phyloP scores from a whole-genome alignment of 306 rosid species.

The Prunus fruticosa region DNA sequence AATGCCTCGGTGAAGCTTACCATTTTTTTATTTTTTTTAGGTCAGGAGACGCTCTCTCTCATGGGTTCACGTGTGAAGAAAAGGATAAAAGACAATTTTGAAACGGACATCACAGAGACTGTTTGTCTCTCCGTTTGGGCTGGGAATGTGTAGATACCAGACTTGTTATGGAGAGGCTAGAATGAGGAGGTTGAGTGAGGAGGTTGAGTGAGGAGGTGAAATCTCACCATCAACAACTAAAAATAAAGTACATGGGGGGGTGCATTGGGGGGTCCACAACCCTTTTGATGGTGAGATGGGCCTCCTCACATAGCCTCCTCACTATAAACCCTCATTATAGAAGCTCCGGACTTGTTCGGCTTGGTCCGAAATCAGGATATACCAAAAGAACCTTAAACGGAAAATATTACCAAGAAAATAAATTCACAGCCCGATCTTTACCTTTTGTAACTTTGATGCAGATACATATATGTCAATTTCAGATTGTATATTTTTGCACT shows the following conservation, averaged over 20 bases:
- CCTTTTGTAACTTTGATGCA: not conserved
- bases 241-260: too few relatives aligned
- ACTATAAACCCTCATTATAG: too few relatives aligned
- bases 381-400: not conserved
- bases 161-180: too few relatives aligned
- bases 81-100: slow-evolving; percentile 35
- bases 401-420: not conserved
- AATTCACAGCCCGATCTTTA: not conserved
- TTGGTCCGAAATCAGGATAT: slow-evolving; percentile 22
- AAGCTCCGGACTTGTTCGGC: slow-evolving; percentile 22
- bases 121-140: slow-evolving; percentile 39
- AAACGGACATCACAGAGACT: slow-evolving; percentile 35
- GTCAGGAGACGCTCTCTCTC: not conserved
- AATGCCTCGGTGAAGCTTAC: not conserved
- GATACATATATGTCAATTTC: not conserved
- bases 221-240: too few relatives aligned
- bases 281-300: too few relatives aligned
- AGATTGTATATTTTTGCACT: not conserved
- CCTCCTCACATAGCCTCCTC: too few relatives aligned
- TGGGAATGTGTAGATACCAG: slow-evolving; percentile 30
- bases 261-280: too few relatives aligned
- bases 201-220: too few relatives aligned
- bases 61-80: slow-evolving; percentile 26
- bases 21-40: not conserved
- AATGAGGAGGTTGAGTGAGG: too few relatives aligned